Evolutionary conservation across 257 asterid genomes (phyloP), one percentile per base, ranked within the genome.

Genomic region (Ehretia macrophylla): DNA sequence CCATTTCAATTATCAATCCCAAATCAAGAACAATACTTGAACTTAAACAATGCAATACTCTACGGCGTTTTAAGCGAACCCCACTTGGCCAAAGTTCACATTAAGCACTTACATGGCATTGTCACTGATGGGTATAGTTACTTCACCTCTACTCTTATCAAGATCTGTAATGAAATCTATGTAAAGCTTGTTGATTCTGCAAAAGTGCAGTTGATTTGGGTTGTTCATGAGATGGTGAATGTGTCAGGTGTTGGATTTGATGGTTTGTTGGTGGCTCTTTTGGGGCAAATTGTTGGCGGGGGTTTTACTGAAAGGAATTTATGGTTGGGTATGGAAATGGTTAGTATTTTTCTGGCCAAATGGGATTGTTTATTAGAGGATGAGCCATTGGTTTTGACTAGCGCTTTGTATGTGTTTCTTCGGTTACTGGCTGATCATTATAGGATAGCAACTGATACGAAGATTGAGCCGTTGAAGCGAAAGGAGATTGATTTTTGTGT

Each of bases 241-340:
- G 95, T 77, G 35, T 69, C 77, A 18, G 89, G 85, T 18, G 50
- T 82, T 16, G 94, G 95, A 57, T 66, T 82, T 66, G 95, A 86
- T 77, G 71, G 74, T 49, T 79, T 89, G 70, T 12, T 86, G 18
- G 81, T 82, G 63, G 75, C 81, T 51, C 85, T 86, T 62, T 56
- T 82, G 70, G 78, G 95, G 81, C 97, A 82, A 78, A 84, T 79
- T 73, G 66, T 75, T 40, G 87, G 94, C 56, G 91, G 94, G 27
- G 97, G 86, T 75, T 77, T 52, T 46, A 62, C 86, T 58, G 89
- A 81, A 20, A 90, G 79, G 56, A 89, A 86, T 77, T 54, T 86
- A 66, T 86, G 91, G 87, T 58, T 86, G 79, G 78, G 91, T 61
- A 71, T 46, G 40, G 94, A 89, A 70, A 73, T 89, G 87, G 80